Evolutionary conservation across 257 asterid genomes (phyloP).

Genomic region (Primulina huaijiensis): DNA sequence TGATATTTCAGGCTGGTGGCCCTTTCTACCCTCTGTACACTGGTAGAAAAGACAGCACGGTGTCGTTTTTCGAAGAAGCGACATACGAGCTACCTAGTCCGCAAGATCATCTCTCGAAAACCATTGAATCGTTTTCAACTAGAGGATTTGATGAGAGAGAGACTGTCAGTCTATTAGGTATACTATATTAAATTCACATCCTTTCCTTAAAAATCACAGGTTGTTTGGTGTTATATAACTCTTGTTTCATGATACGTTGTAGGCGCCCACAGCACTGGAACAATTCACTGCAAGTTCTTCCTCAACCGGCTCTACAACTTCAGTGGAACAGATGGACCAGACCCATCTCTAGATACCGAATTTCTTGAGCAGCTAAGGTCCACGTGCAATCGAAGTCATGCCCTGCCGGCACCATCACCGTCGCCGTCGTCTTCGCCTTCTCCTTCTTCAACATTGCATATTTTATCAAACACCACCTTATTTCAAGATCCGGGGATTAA

Average conservation of each 20-base stretch:
- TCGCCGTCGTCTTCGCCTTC: slow-evolving; percentile 33
- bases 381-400: slow-evolving; percentile 39
- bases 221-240: not conserved
- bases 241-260: not conserved
- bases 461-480: not conserved
- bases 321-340: slow-evolving; percentile 40
- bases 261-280: slow-evolving; percentile 88
- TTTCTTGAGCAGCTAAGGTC: slow-evolving; percentile 46
- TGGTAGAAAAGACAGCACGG: slow-evolving; percentile 59
- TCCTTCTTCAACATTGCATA: slow-evolving; percentile 26
- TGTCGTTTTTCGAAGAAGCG: slow-evolving; percentile 39
- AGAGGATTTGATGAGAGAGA: slow-evolving; percentile 66
- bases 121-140: slow-evolving; percentile 40
- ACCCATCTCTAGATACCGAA: slow-evolving; percentile 50
- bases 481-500: slow-evolving; percentile 8
- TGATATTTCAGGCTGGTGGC: slow-evolving; percentile 67
- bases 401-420: slow-evolving; percentile 27
- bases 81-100: slow-evolving; percentile 57
- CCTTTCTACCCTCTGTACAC: slow-evolving; percentile 75
- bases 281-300: slow-evolving; percentile 65
- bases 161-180: slow-evolving; percentile 67
- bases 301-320: slow-evolving; percentile 48
- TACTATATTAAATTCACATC: not conserved
- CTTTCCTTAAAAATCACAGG: not conserved
- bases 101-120: slow-evolving; percentile 34